Evolutionary conservation across 495 filamentous ascomycete species (phyloP).

Genomic region (Hyaloscypha finlandica): DNA sequence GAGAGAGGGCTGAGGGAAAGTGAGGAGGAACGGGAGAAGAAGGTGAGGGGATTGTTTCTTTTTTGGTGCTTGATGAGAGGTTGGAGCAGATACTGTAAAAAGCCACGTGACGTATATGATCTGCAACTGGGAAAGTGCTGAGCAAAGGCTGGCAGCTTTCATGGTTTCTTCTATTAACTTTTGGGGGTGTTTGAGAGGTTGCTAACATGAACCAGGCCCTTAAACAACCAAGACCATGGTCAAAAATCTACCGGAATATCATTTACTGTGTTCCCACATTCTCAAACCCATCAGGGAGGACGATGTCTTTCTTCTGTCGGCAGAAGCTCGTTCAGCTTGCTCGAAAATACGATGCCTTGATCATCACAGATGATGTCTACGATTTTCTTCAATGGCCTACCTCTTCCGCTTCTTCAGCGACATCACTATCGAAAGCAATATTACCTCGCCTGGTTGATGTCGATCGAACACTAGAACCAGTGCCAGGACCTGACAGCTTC

Average conservation of each 20-base stretch:
- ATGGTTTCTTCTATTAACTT: not conserved
- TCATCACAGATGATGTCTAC: constrained; percentile 90
- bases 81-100: not conserved
- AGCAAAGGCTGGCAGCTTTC: not conserved
- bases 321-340: constrained; percentile 66
- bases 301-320: constrained; percentile 65
- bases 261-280: constrained; percentile 85
- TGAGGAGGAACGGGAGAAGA: constrained; percentile 17
- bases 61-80: not conserved
- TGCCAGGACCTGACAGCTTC: constrained; percentile 50
- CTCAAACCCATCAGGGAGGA: constrained; percentile 77
- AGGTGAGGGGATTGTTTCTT: constrained; percentile 23
- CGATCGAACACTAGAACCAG: constrained; percentile 27
- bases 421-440: constrained; percentile 42
- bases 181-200: not conserved
- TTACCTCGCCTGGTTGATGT: constrained; percentile 77
- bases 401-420: constrained; percentile 14
- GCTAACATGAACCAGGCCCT: constrained; percentile 23
- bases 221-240: constrained; percentile 41
- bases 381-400: constrained; percentile 77
- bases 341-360: constrained; percentile 69
- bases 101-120: too few species aligned
- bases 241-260: constrained; percentile 77
- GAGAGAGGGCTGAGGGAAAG: constrained; percentile 32
- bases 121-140: not conserved